These are phyloP conservation scores for Xylona heveae DNA, from an alignment of 495 filamentous ascomycete genomes.

Conservation along the genomic window DNA sequence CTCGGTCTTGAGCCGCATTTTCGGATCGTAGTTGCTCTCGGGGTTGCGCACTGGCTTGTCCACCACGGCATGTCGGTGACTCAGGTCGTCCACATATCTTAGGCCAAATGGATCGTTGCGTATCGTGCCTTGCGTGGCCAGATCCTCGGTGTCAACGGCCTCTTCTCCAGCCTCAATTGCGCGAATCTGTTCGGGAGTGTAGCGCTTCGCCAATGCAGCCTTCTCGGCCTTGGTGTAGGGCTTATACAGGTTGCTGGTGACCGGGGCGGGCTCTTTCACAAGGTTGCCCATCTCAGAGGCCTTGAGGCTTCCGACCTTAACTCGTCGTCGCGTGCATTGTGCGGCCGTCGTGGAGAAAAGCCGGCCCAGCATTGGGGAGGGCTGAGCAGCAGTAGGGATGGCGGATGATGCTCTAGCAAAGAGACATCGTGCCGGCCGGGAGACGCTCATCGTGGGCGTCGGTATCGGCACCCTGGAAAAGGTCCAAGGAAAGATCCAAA, in stretches of 20 bases:
- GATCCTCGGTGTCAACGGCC: conserved; percentile 56
- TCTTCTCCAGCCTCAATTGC: conserved; percentile 73
- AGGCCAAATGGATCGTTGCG: conserved; percentile 50
- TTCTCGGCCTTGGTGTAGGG: conserved; percentile 51
- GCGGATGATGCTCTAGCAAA: conserved; percentile 1
- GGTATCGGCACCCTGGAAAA: too few relatives aligned
- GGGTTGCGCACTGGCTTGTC: conserved; percentile 38
- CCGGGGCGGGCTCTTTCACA: too few relatives aligned
- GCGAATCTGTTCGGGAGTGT: conserved; percentile 61
- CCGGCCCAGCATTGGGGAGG: neutral
- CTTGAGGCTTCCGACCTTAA: conserved; percentile 4
- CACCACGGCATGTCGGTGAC: conserved; percentile 48
- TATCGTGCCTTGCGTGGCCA: conserved; percentile 46
- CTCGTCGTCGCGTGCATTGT: neutral
- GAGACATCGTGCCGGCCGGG: conserved; percentile 3
- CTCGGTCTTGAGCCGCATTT: conserved; percentile 35
- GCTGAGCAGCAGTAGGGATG: neutral
- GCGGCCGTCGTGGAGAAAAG: conserved; percentile 1
- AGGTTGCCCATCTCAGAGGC: conserved; percentile 10
- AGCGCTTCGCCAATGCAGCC: conserved; percentile 34
- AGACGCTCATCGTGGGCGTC: conserved; percentile 3
- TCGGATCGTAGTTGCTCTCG: conserved; percentile 33
- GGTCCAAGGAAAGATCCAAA: too few relatives aligned
- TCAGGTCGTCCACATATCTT: conserved; percentile 73
- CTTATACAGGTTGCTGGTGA: conserved; percentile 27